Base-by-base conservation (phyloP, 1,284 basidiomycete genomes). In the Stygiomarasmius scandens region DNA sequence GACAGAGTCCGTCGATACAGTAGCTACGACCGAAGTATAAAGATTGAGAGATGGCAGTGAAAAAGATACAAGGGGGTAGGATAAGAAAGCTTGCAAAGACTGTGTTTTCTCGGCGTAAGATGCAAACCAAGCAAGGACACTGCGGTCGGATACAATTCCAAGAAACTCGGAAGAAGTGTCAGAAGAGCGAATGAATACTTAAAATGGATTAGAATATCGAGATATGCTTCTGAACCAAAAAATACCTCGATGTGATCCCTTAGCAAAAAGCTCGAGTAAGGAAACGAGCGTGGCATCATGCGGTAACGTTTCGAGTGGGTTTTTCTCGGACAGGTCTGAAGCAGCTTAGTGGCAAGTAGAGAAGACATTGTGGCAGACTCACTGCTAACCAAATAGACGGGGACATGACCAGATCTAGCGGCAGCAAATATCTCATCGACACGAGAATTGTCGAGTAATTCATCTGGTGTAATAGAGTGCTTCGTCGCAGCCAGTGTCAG, bases 251-350 rank as follows among this genome's bases (percentile, higher is more conserved):
- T 92, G 90, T 9, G 82, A 77, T 19, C 90, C 90, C 36, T 80
- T 77, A 20, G 87, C 80, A 64, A 92, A 91, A 2, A 86, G 69
- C 50, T 80, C 78, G 5, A 92, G 73, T 2, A 92, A 72, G 2
- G 84, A 81, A 6, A 90, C 69, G 34, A 90, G 65, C 1, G 80
- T 85, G 2, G 88, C 85, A 49, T 86, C 80, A 58, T 87, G 73
- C 0, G 85, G 78, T 8, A 92, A 69, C 25, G 75, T 77, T 55
- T 88, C 79, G 19, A 92, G 76, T 9, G 87, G 86, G 59, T 92
- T 92, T 76, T 92, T 92, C 70, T 90, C 87, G 9, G 90, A 92
- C 44, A 92, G 75, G 69, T 92, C 90, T 92, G 47, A 47, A 55
- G 48, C 51, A 20, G 57, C 50, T 52, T 24, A 34, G 9, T 12